phyloP scores from a whole-genome alignment of 164 flowering plant species.

The Chimonanthus praecox region DNA sequence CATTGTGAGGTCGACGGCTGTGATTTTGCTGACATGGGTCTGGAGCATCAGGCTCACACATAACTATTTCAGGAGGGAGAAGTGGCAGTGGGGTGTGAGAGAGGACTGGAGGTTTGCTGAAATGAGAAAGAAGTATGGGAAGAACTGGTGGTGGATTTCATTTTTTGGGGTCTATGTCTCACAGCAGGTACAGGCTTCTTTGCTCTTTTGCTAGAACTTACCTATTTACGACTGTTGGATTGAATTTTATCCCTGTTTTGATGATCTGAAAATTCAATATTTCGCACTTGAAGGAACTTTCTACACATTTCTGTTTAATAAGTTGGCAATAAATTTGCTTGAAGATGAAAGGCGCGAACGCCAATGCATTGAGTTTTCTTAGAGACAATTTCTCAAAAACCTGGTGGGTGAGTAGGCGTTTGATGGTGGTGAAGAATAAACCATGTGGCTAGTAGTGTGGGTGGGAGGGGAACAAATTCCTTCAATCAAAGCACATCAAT shows the following conservation, averaged over 20 bases:
- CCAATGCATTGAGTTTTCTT: neutral
- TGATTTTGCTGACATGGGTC: constrained; percentile 63
- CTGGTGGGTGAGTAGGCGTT: neutral
- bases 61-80: constrained; percentile 84
- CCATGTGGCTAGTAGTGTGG: too few relatives aligned
- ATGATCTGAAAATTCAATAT: neutral
- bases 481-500: too few relatives aligned
- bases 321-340: neutral
- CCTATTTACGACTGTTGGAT: neutral
- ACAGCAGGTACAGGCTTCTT: constrained; percentile 53
- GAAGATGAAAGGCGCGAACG: neutral
- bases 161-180: constrained; percentile 71
- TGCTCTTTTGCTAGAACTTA: neutral
- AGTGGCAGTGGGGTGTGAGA: constrained; percentile 81
- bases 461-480: too few relatives aligned
- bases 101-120: constrained; percentile 93
- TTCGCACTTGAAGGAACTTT: neutral
- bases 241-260: neutral
- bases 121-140: constrained; percentile 62
- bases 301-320: neutral
- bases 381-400: neutral
- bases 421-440: too few relatives aligned
- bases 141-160: constrained; percentile 89
- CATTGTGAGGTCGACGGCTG: constrained; percentile 50
- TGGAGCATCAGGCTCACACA: constrained; percentile 85